phyloP scores from a whole-genome alignment of 352 stramenopile species.

The Pythium oligandrum region DNA sequence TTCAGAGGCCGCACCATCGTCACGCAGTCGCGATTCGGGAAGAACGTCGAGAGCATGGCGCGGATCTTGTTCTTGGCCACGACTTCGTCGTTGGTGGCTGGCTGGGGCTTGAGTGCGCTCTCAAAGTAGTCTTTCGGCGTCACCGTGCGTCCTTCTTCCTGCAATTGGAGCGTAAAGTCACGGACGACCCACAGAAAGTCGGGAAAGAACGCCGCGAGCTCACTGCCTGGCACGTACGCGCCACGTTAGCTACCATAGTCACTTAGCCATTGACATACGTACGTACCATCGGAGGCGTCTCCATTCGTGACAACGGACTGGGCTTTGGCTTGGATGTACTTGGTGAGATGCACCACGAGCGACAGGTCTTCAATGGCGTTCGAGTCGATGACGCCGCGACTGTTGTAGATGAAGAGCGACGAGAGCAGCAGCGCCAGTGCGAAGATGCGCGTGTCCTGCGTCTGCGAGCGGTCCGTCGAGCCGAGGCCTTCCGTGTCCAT shows the following conservation, averaged over 20 bases:
- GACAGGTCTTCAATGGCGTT: constrained; percentile 74
- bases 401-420: constrained; percentile 81
- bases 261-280: too few species aligned
- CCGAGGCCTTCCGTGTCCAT: constrained; percentile 78
- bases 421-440: constrained; percentile 57
- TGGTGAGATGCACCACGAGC: constrained; percentile 72
- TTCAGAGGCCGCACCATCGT: constrained; percentile 74
- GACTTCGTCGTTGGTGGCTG: constrained; percentile 35
- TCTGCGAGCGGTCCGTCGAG: constrained; percentile 55
- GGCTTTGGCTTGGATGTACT: constrained; percentile 58
- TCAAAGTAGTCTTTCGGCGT: constrained; percentile 70
- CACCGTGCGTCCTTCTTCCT: constrained; percentile 53
- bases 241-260: too few species aligned
- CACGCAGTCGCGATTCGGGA: constrained; percentile 68
- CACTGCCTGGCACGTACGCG: constrained; percentile 10
- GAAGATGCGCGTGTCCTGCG: constrained; percentile 71
- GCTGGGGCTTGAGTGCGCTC: constrained; percentile 58
- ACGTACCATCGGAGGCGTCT: too few species aligned
- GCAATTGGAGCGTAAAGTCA: constrained; percentile 66
- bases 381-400: constrained; percentile 65
- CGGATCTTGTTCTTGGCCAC: constrained; percentile 64
- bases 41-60: constrained; percentile 54
- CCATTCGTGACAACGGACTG: not conserved
- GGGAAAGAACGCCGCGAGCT: constrained; percentile 60
- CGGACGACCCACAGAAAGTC: constrained; percentile 76